These are phyloP conservation scores for Pelargonium fulgidum DNA, from an alignment of 441 rosid genomes.

Conservation along the genomic window DNA sequence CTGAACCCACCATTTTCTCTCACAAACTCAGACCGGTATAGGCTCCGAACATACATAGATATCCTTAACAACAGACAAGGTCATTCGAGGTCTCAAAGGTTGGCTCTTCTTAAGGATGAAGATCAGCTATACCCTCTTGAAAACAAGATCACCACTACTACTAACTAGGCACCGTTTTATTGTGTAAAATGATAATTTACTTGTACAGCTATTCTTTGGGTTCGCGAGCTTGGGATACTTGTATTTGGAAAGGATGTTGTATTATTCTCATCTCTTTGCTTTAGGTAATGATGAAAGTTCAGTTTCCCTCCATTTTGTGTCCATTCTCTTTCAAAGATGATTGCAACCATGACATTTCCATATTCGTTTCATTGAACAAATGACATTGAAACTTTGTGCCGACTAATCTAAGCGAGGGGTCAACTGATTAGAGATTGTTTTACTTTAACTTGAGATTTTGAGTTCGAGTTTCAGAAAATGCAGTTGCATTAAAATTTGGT, in stretches of 20 bases:
- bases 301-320: no score
- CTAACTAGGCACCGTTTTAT: constrained; percentile 8
- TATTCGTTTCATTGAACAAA: no score
- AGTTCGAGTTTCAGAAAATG: no score
- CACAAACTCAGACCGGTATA: constrained; percentile 66
- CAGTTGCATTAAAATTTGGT: no score
- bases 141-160: constrained; percentile 4
- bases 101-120: constrained; percentile 46
- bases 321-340: no score
- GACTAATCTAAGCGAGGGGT: no score
- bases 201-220: constrained; percentile 64
- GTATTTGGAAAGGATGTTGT: background rate
- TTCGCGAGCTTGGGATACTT: background rate
- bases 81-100: constrained; percentile 50
- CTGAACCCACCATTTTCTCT: constrained; percentile 85
- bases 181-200: constrained; percentile 32
- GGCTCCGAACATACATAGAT: constrained; percentile 65
- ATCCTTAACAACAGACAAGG: constrained; percentile 57
- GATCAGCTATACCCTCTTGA: constrained; percentile 33
- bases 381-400: no score
- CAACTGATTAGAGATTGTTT: no score
- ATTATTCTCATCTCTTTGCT: background rate
- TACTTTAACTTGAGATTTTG: no score
- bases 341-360: no score
- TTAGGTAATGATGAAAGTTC: background rate